A percentile compares a stretch with the other conserved stretches of the same genome.
These are phyloP conservation scores for Erythrobasidium hasegawianum DNA, from an alignment of 1,284 basidiomycete genomes.

Conservation along the genomic window DNA sequence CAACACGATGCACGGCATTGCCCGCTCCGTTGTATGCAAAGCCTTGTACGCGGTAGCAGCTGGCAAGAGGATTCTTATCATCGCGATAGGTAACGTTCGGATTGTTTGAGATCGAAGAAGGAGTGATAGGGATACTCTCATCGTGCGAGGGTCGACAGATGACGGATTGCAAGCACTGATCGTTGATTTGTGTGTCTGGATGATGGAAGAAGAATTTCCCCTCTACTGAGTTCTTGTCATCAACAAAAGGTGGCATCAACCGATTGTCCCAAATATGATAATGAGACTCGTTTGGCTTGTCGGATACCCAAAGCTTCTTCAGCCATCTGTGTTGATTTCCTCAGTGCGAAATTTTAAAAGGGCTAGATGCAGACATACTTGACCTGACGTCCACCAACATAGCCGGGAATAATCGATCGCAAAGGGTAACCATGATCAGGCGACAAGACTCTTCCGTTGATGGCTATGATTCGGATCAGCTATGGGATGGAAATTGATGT, in stretches of 20 bases:
- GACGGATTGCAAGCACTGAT: constrained; percentile 36
- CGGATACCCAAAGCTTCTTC: constrained; percentile 47
- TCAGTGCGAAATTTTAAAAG: too few species aligned
- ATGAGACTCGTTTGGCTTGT: constrained; percentile 18
- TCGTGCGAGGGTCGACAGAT: constrained; percentile 36
- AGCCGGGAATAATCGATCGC: constrained; percentile 65
- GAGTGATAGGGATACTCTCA: constrained; percentile 33
- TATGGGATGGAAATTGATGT: too few species aligned
- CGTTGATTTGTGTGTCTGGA: constrained; percentile 36
- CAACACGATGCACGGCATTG: constrained; percentile 32
- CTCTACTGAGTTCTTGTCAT: constrained; percentile 33
- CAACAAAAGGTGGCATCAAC: constrained; percentile 36
- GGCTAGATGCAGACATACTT: constrained; percentile 49
- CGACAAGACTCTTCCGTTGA: constrained; percentile 62
- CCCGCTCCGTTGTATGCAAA: constrained; percentile 38
- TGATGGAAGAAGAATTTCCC: constrained; percentile 40
- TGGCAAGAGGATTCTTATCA: constrained; percentile 12
- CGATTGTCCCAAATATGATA: constrained; percentile 37
- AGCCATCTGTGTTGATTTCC: constrained; percentile 55
- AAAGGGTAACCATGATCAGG: constrained; percentile 66
- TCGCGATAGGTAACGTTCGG: background rate
- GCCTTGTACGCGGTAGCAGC: constrained; percentile 31
- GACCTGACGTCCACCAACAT: constrained; percentile 68
- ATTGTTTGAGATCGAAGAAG: constrained; percentile 3
- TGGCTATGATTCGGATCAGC: constrained; percentile 42